These are phyloP conservation scores for Coccomyxa sp. DNA, from an alignment of 139 green algal species.

Conservation along the genomic window DNA sequence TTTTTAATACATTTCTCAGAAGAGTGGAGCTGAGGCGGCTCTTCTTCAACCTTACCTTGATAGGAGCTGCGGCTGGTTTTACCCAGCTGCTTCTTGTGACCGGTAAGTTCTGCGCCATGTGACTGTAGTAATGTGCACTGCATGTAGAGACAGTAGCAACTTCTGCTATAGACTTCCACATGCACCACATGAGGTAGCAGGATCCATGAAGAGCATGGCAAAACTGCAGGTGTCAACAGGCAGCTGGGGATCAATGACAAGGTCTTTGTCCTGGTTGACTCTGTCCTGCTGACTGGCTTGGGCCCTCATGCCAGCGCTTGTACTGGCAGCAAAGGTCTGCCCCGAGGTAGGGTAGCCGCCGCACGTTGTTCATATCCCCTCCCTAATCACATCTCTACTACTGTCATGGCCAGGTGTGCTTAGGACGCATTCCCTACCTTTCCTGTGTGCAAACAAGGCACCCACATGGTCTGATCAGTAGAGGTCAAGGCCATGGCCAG, in stretches of 20 bases:
- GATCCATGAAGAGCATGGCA: not conserved
- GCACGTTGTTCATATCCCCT: too few relatives aligned
- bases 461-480: not conserved
- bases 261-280: slow-evolving; percentile 82
- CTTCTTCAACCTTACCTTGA: not conserved
- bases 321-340: slow-evolving; percentile 60
- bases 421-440: not conserved
- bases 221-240: slow-evolving; percentile 24
- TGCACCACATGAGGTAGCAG: not conserved
- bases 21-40: slow-evolving; percentile 3
- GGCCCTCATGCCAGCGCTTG: slow-evolving; percentile 89
- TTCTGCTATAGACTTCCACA: not conserved
- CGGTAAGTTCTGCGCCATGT: not conserved
- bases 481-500: not conserved
- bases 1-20: slow-evolving; percentile 62
- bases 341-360: not conserved
- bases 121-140: not conserved
- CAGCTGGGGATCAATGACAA: slow-evolving; percentile 63
- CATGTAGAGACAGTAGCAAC: not conserved
- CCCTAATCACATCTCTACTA: too few relatives aligned
- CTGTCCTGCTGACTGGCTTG: slow-evolving; percentile 76
- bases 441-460: not conserved
- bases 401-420: too few relatives aligned
- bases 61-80: slow-evolving; percentile 25
- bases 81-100: slow-evolving; percentile 68